Evolutionary conservation across 306 rosid genomes (phyloP).

Genomic region (Abrus precatorius): DNA sequence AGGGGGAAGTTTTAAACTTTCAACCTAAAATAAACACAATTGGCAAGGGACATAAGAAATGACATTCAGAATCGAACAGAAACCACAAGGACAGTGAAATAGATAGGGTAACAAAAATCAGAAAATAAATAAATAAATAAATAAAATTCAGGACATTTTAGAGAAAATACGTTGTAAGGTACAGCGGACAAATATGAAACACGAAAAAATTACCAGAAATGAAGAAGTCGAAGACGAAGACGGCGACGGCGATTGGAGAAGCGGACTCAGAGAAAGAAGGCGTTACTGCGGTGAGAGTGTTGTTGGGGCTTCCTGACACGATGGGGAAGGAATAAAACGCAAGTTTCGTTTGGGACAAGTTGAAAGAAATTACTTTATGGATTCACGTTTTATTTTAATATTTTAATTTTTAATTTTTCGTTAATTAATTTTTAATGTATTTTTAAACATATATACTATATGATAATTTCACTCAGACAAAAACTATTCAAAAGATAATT

Average conservation of each 20-base stretch:
- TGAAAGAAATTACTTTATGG: too few species aligned
- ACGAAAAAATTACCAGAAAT: not conserved
- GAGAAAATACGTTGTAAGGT: not conserved
- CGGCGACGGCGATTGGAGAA: not conserved
- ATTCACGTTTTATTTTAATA: too few species aligned
- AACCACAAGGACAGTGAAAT: not conserved
- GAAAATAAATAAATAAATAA: not conserved
- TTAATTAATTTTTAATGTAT: too few species aligned
- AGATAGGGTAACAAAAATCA: not conserved
- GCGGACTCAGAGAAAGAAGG: too few species aligned
- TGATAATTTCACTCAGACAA: too few species aligned
- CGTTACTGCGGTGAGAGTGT: too few species aligned
- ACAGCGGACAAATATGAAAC: not conserved
- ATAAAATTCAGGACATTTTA: too few species aligned
- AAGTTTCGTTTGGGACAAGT: conserved; percentile 9
- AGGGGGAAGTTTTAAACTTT: not conserved
- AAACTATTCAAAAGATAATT: too few species aligned
- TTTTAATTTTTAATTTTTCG: too few species aligned
- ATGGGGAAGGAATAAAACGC: not conserved
- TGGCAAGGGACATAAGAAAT: not conserved
- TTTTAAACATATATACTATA: too few species aligned
- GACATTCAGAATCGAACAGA: conserved; percentile 20
- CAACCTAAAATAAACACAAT: conserved; percentile 15
- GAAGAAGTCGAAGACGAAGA: not conserved
- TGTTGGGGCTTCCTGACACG: too few species aligned